A percentile compares a stretch with the other conserved stretches of the same genome.
phyloP scores from a whole-genome alignment of 805 yeast genomes.

The Grigorovia yakushimaensis region DNA sequence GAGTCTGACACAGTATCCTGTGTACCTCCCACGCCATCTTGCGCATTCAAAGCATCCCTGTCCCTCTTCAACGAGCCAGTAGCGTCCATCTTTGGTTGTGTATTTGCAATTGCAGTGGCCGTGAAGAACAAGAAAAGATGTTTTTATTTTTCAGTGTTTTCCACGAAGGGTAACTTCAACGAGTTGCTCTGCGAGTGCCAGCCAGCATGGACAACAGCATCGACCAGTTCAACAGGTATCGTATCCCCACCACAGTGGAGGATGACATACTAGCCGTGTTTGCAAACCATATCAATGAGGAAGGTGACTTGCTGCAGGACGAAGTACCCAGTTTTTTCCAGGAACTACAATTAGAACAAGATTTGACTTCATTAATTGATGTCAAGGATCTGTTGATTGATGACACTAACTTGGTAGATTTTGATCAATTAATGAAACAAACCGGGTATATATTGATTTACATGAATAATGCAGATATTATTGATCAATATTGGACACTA shows the following conservation, averaged over 20 bases:
- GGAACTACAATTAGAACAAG: conserved; percentile 26
- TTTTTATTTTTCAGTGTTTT: neutral
- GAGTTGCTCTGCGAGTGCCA: no score
- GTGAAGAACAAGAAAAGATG: neutral
- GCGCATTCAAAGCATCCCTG: neutral
- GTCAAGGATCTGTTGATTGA: conserved; percentile 28
- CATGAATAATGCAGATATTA: conserved; percentile 29
- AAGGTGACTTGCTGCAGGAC: conserved; percentile 31
- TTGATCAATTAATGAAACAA: conserved; percentile 34
- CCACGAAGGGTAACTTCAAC: neutral
- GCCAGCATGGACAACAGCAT: conserved; percentile 4
- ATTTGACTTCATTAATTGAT: conserved; percentile 23
- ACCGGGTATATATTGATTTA: conserved; percentile 35
- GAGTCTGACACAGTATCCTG: no score
- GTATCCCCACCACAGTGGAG: conserved; percentile 36
- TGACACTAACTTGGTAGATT: conserved; percentile 38
- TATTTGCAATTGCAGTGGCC: neutral
- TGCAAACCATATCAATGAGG: conserved; percentile 31
- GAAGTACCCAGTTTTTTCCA: conserved; percentile 26
- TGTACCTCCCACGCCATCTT: neutral
- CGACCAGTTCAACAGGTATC: conserved; percentile 24
- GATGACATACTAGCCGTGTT: conserved; percentile 36
- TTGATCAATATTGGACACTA: conserved; percentile 36
- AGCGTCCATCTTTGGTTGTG: neutral
- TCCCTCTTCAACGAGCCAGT: neutral